phyloP scores from a whole-genome alignment of 1,284 basidiomycete genomes.

The Naganishia albida region DNA sequence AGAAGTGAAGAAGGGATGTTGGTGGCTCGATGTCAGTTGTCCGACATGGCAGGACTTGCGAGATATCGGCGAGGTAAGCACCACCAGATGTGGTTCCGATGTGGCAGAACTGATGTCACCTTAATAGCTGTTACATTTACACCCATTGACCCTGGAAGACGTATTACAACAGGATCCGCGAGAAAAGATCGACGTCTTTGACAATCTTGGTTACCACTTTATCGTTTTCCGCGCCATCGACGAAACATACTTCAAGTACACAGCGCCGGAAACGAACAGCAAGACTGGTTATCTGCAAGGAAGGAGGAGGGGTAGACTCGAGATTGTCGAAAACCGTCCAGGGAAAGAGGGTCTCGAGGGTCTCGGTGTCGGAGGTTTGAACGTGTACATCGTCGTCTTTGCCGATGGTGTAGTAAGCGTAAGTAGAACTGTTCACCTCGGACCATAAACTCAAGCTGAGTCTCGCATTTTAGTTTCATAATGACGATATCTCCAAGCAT shows the following conservation, averaged over 20 bases:
- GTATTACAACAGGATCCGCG: conserved; percentile 91
- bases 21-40: conserved; percentile 91
- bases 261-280: conserved; percentile 43
- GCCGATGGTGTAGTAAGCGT: conserved; percentile 85
- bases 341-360: conserved; percentile 63
- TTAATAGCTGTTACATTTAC: conserved; percentile 74
- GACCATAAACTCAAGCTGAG: neutral
- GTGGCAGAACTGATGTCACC: conserved; percentile 11
- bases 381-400: conserved; percentile 87
- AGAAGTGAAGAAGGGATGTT: conserved; percentile 59
- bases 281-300: conserved; percentile 35
- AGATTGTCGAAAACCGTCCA: conserved; percentile 60
- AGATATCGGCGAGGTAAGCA: conserved; percentile 76
- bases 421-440: conserved; percentile 47
- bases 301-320: conserved; percentile 50
- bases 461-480: conserved; percentile 71
- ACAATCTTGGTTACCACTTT: conserved; percentile 89
- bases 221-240: conserved; percentile 85
- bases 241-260: conserved; percentile 62
- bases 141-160: conserved; percentile 92
- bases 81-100: conserved; percentile 9
- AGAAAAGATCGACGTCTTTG: conserved; percentile 89
- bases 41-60: conserved; percentile 89
- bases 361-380: conserved; percentile 71
- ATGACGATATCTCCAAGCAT: conserved; percentile 86